Base-by-base conservation (phyloP, 768 basidiomycete species). In the Leccinellum rugosiceps region DNA sequence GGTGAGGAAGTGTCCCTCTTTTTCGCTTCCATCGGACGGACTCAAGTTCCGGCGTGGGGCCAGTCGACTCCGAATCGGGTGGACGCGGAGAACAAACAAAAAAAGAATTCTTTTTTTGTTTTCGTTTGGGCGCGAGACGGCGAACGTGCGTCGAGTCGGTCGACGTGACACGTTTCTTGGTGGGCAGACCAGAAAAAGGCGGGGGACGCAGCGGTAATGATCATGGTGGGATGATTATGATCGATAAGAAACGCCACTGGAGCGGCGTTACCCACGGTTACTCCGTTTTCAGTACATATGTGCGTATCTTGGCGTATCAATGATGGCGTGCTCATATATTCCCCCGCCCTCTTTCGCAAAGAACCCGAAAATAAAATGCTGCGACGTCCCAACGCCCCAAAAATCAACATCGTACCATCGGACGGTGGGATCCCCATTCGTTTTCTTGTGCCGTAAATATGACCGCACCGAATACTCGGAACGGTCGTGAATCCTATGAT, bases 101-200 rank as follows among this genome's bases (percentile, higher is more conserved):
- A 34, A 44, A n/a, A n/a, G 47, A 19, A 15, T 7, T 21, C 30
- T 32, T 21, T 47, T 21, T 10, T 30, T 25, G 17, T 15, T n/a
- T 26, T 30, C 9, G 3, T 49, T 19, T 31, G 48, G 26, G 44
- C 14, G 44, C 7, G 31, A 13, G 17, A 21, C 1, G 5, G 2
- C 30, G 19, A 59, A 52, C 9, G 53, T 52, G 28, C 17, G 61
- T 67, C 61, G 60, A 58, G 63, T 67, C 61, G 63, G 61, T 41
- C 34, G 10, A 57, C 55, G 6, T 44, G 57, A 58, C 63, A 63
- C 66, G 66, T 67, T 58, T 47, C 10, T 53, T 50, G 14, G n/a
- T 21, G 65, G 56, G 4, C 50, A 11, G n/a, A 25, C 15, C 13
- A 45, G 34, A 21, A 31, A 23, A 25, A 14, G 21, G 15, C 45